Evolutionary conservation across 2,329 filamentous ascomycete species (phyloP).

Genomic region (Botrytis tulipae): DNA sequence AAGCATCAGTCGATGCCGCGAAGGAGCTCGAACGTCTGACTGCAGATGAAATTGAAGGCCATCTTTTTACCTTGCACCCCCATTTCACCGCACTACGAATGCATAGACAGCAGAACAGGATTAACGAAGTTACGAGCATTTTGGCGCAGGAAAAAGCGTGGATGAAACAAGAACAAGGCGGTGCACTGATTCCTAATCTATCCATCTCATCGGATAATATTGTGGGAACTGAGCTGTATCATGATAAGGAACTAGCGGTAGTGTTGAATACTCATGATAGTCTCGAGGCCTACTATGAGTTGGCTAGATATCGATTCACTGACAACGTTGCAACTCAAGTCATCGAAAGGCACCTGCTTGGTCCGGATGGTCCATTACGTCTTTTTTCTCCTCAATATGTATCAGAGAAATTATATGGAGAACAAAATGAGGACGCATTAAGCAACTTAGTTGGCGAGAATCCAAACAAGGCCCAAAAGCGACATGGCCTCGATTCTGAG

Average conservation of each 20-base stretch:
- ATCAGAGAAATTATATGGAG: conserved; percentile 22
- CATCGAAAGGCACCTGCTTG: conserved; percentile 27
- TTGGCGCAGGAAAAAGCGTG: background rate
- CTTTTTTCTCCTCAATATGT: conserved; percentile 26
- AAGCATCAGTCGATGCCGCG: conserved; percentile 21
- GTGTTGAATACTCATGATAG: conserved; percentile 21
- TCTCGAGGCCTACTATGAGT: conserved; percentile 23
- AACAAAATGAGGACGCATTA: conserved; percentile 17
- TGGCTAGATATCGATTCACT: conserved; percentile 26
- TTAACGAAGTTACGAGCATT: conserved; percentile 18
- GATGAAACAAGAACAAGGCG: background rate
- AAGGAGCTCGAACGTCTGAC: conserved; percentile 24
- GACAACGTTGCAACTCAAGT: conserved; percentile 28
- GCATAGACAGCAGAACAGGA: conserved; percentile 11
- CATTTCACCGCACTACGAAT: conserved; percentile 2
- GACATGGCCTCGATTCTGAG: conserved; percentile 16
- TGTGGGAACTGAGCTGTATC: background rate
- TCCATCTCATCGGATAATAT: background rate
- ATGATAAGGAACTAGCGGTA: conserved; percentile 16
- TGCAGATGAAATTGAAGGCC: conserved; percentile 20
- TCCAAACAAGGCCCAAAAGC: conserved; percentile 16
- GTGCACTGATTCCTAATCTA: background rate
- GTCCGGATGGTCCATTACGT: conserved; percentile 21
- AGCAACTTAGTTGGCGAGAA: conserved; percentile 24
- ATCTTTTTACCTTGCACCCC: conserved; percentile 26